These are phyloP conservation scores for Curvularia spicifera DNA, from an alignment of 2,329 filamentous ascomycete genomes.

Conservation along the genomic window DNA sequence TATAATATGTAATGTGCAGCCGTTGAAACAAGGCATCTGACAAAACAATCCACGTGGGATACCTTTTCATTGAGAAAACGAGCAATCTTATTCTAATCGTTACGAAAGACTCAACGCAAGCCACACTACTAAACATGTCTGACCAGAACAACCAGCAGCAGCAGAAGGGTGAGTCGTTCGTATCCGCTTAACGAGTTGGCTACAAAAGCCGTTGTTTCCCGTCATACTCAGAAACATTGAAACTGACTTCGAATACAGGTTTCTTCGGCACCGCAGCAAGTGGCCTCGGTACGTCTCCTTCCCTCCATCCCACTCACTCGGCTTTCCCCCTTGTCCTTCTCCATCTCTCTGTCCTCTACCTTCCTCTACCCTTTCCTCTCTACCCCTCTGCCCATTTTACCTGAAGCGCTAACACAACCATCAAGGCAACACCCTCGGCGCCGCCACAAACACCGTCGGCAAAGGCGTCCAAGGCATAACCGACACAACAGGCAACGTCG, in stretches of 20 bases:
- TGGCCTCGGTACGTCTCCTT: conserved; percentile 28
- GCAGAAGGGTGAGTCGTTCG: neutral
- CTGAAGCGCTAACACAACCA: no score
- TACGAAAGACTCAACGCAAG: neutral
- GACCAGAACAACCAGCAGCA: conserved; percentile 25
- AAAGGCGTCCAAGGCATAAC: conserved; percentile 43
- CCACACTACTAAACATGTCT: conserved; percentile 22
- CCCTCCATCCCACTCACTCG: no score
- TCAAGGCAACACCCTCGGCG: conserved; percentile 44
- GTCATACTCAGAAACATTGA: neutral
- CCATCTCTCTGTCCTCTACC: no score
- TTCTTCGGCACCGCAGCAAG: conserved; percentile 44
- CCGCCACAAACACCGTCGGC: conserved; percentile 44
- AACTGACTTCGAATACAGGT: conserved; percentile 34
- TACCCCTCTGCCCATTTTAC: neutral
- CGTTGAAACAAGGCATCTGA: neutral
- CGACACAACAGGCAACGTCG: conserved; percentile 40
- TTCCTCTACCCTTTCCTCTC: no score
- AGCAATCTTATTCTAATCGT: no score
- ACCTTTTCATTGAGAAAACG: no score
- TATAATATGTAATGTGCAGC: neutral
- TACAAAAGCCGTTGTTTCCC: no score
- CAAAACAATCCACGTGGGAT: neutral
- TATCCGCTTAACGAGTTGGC: no score
- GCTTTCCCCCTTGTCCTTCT: no score